Evolutionary conservation across 1,139 yeast genomes (phyloP).

Genomic region (Geotrichum fermentans): DNA sequence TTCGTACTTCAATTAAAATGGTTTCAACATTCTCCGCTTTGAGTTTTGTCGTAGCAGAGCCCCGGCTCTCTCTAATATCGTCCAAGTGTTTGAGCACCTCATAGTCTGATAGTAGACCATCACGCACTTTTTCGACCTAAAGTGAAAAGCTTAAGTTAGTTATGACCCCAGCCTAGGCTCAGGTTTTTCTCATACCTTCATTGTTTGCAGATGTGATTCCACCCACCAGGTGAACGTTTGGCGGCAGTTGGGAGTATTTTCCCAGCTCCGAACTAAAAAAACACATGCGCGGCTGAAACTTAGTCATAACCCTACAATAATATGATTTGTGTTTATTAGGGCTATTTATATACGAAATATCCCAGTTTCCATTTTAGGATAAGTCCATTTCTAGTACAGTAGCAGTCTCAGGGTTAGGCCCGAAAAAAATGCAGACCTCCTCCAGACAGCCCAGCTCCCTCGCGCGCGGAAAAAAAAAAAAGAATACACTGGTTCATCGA

Average conservation of each 20-base stretch:
- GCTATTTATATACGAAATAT: background rate
- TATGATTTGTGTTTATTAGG: background rate
- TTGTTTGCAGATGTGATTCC: background rate
- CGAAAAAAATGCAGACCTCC: no score
- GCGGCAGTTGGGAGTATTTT: background rate
- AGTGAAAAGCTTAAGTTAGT: no score
- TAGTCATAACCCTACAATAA: slow-evolving; percentile 14
- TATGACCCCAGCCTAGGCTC: no score
- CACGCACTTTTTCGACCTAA: slow-evolving; percentile 48
- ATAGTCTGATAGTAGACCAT: slow-evolving; percentile 61
- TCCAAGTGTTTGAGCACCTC: slow-evolving; percentile 64
- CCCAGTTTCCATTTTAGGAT: no score
- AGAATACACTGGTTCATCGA: slow-evolving; percentile 5
- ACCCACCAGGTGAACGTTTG: background rate
- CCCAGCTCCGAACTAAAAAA: no score
- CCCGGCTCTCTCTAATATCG: slow-evolving; percentile 46
- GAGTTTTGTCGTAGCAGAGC: slow-evolving; percentile 29
- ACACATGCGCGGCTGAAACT: slow-evolving; percentile 1
- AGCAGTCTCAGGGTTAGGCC: background rate
- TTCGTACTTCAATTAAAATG: slow-evolving; percentile 54
- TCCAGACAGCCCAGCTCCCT: no score
- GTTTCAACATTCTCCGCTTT: slow-evolving; percentile 48
- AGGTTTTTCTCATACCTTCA: background rate
- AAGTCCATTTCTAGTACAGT: no score
- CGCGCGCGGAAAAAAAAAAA: background rate